Base-by-base conservation (phyloP, 306 rosid genomes). In the Lupinus albus region DNA sequence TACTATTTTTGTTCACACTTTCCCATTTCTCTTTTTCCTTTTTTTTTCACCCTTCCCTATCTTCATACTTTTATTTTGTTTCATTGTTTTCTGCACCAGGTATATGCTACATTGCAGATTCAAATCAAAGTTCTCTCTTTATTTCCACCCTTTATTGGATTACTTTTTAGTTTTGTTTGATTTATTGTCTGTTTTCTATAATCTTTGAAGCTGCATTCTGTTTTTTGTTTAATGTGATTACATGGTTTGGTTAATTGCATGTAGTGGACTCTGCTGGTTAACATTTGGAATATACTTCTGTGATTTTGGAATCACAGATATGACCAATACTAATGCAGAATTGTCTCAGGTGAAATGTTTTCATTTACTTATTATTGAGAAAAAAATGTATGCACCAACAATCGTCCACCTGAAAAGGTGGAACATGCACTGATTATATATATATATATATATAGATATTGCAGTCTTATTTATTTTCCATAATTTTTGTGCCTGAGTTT, bases 311-410 rank as follows among this genome's bases (percentile, higher is more conserved):
- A 78, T 84, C 84, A 77, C 83, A 78, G 83, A 77, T 68, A 94
- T 94, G 99, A 70, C 80, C 67, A 85, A 77, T 77, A 84, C 84
- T 67, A 88, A 13, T 73, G 76, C 85, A 0, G 95, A 91, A 6
- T 68, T 76, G 45, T 72, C 81, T 76, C 91, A 82, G 95, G 99
- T 86, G 30, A 25, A 25, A 25, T 25, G 30, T 25, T 25, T 25
- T 25, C 30, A 25, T 25, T 25, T 25, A 25, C 4, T 25, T 25
- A 25, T 25, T n/a, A n/a, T n/a, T n/a, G n/a, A n/a, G n/a, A n/a
- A n/a, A n/a, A n/a, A n/a, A n/a, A n/a, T n/a, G n/a, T n/a, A n/a
- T n/a, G n/a, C n/a, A n/a, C n/a, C n/a, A n/a, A n/a, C n/a, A n/a
- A n/a, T n/a, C n/a, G n/a, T n/a, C n/a, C n/a, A n/a, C n/a, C n/a